These are phyloP conservation scores for Xylariaceae sp. DNA, from an alignment of 2,329 filamentous ascomycete genomes.

Conservation along the genomic window DNA sequence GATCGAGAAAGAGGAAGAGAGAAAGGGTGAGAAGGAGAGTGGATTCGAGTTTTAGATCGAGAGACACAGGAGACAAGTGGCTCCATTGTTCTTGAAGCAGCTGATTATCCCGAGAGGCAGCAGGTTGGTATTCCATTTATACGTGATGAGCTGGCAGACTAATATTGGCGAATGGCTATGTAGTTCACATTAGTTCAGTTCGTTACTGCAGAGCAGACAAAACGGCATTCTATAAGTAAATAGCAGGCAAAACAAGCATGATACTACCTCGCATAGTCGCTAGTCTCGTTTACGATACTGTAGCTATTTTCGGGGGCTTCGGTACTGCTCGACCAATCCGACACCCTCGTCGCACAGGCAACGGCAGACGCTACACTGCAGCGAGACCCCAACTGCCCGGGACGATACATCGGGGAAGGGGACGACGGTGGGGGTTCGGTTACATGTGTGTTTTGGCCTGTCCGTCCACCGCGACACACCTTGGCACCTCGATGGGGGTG, in stretches of 20 bases:
- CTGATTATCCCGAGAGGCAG: constrained; percentile 9
- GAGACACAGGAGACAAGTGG: constrained; percentile 17
- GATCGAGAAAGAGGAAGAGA: neutral
- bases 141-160: constrained; percentile 18
- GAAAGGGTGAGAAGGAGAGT: neutral
- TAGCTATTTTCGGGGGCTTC: no score
- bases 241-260: neutral
- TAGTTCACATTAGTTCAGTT: constrained; percentile 8
- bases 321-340: neutral
- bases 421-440: neutral
- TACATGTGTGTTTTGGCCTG: neutral
- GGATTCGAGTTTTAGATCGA: constrained; percentile 6
- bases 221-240: neutral
- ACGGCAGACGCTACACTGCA: constrained; percentile 15
- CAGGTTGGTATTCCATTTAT: neutral
- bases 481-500: neutral
- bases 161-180: constrained; percentile 7
- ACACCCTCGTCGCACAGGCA: constrained; percentile 12
- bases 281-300: no score
- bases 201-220: neutral
- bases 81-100: constrained; percentile 14
- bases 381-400: constrained; percentile 11
- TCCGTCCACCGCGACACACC: neutral
- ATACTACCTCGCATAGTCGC: no score
- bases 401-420: constrained; percentile 13